These are phyloP conservation scores for Astraeus odoratus DNA, from an alignment of 768 basidiomycete species.

Conservation along the genomic window DNA sequence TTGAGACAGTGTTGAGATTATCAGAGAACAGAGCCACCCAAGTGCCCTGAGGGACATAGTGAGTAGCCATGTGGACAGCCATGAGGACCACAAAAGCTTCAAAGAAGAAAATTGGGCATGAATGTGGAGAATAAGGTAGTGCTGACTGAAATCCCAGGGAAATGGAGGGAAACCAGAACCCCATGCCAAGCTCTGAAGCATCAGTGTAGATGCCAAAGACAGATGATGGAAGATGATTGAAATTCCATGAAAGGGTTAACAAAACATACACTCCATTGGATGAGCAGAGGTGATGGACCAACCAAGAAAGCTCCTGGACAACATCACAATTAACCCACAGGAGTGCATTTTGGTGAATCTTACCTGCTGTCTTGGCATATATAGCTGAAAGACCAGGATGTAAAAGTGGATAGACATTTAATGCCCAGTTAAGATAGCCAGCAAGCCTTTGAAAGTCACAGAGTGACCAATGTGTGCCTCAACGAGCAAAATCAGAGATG, in stretches of 20 bases:
- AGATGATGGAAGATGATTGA: neutral
- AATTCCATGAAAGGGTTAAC: slow-evolving; percentile 11
- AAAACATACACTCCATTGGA: slow-evolving; percentile 21
- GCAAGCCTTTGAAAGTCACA: slow-evolving; percentile 26
- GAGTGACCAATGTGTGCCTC: neutral
- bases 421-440: slow-evolving; percentile 37
- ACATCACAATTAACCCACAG: slow-evolving; percentile 8
- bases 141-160: slow-evolving; percentile 16
- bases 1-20: slow-evolving; percentile 26
- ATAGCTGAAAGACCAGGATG: slow-evolving; percentile 25
- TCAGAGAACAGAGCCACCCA: slow-evolving; percentile 22
- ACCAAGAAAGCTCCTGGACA: slow-evolving; percentile 21
- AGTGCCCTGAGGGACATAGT: neutral
- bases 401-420: slow-evolving; percentile 32
- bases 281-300: slow-evolving; percentile 14
- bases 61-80: slow-evolving; percentile 7
- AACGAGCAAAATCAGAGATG: slow-evolving; percentile 9
- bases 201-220: slow-evolving; percentile 13
- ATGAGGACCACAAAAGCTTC: slow-evolving; percentile 21
- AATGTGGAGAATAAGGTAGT: neutral
- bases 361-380: slow-evolving; percentile 31
- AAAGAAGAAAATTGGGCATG: slow-evolving; percentile 19
- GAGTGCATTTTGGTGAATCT: neutral
- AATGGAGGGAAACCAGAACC: slow-evolving; percentile 19
- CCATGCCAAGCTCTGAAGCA: slow-evolving; percentile 17